Percentiles rank a stretch among this genome's conserved stretches.
Conservation (phyloP, 2,329 filamentous ascomycete genomes). For the Colletotrichum shisoi region DNA sequence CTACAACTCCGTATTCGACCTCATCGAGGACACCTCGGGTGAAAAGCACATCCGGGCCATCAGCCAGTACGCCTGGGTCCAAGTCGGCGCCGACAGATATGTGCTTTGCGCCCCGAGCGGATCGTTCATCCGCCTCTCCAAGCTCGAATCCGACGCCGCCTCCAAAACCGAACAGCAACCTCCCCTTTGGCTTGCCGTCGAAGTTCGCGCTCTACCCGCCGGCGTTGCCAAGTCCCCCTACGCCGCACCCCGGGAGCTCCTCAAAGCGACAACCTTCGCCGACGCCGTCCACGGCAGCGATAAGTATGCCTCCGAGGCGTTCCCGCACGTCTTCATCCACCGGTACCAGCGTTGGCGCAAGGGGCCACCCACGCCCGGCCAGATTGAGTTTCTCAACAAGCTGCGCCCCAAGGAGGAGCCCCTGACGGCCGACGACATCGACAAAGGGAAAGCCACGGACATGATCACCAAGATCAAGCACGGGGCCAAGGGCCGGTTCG, state of each 20-base stretch:
- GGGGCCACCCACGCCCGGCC: slow-evolving; percentile 67
- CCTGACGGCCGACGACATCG: slow-evolving; percentile 66
- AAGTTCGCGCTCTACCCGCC: slow-evolving; percentile 58
- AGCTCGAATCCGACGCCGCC: slow-evolving; percentile 43
- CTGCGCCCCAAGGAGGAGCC: slow-evolving; percentile 62
- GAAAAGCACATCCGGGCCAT: slow-evolving; percentile 81
- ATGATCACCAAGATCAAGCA: slow-evolving; percentile 94
- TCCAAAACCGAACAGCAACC: neutral
- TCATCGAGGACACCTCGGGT: slow-evolving; percentile 80
- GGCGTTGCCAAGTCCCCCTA: slow-evolving; percentile 65
- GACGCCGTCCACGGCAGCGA: slow-evolving; percentile 86
- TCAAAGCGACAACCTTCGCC: slow-evolving; percentile 69
- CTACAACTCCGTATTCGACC: slow-evolving; percentile 89
- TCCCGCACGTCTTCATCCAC: slow-evolving; percentile 72
- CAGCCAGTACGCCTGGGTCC: slow-evolving; percentile 83
- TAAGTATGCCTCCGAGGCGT: slow-evolving; percentile 74
- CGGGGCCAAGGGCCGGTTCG: slow-evolving; percentile 74
- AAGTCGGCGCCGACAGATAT: slow-evolving; percentile 73
- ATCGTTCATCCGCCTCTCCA: slow-evolving; percentile 66
- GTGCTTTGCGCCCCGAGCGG: slow-evolving; percentile 72
- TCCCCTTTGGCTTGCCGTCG: slow-evolving; percentile 55
- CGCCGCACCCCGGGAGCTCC: slow-evolving; percentile 73
- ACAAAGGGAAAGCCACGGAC: slow-evolving; percentile 82
- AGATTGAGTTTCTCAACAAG: slow-evolving; percentile 76
- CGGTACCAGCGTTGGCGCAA: slow-evolving; percentile 75